Percentiles rank a stretch among this genome's conserved stretches.
These are phyloP conservation scores for Gilbertella persicaria DNA, from an alignment of 371 early-diverging fungal species.

Conservation along the genomic window DNA sequence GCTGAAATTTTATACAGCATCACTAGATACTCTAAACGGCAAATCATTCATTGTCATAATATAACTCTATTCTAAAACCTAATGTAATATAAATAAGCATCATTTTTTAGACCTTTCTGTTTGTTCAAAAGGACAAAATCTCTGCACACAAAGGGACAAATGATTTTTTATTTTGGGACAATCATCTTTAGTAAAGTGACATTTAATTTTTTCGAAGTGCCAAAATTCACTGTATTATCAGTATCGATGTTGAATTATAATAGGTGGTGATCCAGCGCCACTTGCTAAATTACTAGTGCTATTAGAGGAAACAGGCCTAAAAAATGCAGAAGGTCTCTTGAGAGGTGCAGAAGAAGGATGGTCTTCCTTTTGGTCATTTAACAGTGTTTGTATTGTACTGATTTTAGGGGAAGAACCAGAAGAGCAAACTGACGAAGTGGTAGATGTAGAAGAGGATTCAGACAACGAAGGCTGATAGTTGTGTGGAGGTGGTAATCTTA, in stretches of 20 bases:
- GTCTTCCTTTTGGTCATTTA: not conserved
- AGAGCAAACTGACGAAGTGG: conserved; percentile 29
- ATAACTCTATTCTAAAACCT: too few species aligned
- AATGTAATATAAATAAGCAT: too few species aligned
- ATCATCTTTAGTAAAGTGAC: too few species aligned
- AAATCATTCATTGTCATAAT: too few species aligned
- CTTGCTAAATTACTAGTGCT: not conserved
- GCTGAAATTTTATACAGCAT: too few species aligned
- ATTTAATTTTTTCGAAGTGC: too few species aligned
- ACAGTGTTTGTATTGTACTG: not conserved
- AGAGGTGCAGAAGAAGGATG: not conserved
- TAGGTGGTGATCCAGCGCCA: not conserved
- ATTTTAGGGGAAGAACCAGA: conserved; percentile 22
- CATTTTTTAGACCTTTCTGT: too few species aligned
- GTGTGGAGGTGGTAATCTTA: conserved; percentile 19
- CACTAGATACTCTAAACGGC: too few species aligned
- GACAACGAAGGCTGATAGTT: conserved; percentile 23
- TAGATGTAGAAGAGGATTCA: conserved; percentile 32
- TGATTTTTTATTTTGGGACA: too few species aligned
- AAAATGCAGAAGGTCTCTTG: not conserved
- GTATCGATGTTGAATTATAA: not conserved
- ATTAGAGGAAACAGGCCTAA: not conserved
- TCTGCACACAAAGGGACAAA: too few species aligned
- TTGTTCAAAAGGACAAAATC: too few species aligned
- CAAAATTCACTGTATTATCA: too few species aligned